Evolutionary conservation across 352 stramenopile genomes (phyloP), one percentile per base, ranked within the genome.

Genomic region (Phytophthora rubi): DNA sequence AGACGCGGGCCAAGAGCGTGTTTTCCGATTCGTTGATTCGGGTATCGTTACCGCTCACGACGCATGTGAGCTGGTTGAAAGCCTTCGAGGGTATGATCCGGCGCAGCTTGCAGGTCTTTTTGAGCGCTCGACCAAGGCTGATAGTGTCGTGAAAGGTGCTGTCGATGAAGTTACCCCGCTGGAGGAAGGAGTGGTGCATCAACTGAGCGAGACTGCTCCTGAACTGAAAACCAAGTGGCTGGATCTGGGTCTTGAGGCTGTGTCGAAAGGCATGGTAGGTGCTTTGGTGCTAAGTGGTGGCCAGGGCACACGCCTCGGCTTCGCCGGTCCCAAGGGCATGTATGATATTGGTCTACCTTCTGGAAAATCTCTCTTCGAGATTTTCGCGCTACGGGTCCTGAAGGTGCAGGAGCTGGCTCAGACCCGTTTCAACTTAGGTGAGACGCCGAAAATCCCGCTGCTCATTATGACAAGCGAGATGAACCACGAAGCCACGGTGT

Each of bases 381-480:
- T 99, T 33, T 94, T 98, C 58, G 83, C 80, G 0, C 85, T 98
- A 73, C 86, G 96, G 7, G 73, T 98, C n/a, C 23, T 77, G 5
- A 93, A 87, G 57, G 76, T 99, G 0, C 74, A 87, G 28, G 26
- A 66, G 51, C 65, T 93, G 21, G 81, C 80, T 13, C 33, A 81
- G 33, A 53, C 42, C 12, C 57, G 35, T 23, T 72, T 71, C 23
- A 65, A 69, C 3, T 48, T 73, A 53, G n/a, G 45, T 10, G 39
- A 73, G 33, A 18, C 42, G 21, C 53, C 75, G 90, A 48, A 76
- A 74, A 63, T 82, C 16, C 87, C 88, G 39, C 90, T 99, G 44
- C 98, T 98, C 66, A 89, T 99, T 53, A 99, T 99, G 97, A 99
- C 97, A 15, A 99, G 93, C 73, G 87, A 92, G 15, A 89, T 99